These are phyloP conservation scores for Chaetomiaceae sp. DNA, from an alignment of 2,329 filamentous ascomycete species.

Conservation along the genomic window DNA sequence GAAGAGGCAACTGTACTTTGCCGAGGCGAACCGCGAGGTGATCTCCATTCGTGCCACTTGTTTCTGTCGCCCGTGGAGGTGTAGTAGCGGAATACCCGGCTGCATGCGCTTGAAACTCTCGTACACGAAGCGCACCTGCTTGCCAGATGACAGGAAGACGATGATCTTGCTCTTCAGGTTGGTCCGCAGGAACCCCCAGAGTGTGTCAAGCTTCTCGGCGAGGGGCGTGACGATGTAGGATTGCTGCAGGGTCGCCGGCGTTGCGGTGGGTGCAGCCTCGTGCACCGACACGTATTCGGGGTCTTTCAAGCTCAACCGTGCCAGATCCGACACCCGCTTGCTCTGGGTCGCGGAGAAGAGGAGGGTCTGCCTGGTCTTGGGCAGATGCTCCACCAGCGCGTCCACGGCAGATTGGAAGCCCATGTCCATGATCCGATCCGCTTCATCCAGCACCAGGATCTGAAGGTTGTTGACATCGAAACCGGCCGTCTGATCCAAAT, in stretches of 20 bases:
- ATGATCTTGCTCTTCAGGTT: conserved; percentile 93
- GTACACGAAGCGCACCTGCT: conserved; percentile 94
- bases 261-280: conserved; percentile 73
- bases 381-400: conserved; percentile 87
- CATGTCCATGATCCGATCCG: conserved; percentile 96
- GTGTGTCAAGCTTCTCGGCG: conserved; percentile 81
- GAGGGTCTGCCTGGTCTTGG: conserved; percentile 79
- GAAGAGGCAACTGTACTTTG: conserved; percentile 84
- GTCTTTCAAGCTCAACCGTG: conserved; percentile 78
- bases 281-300: conserved; percentile 96
- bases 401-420: conserved; percentile 89
- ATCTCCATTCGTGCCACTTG: conserved; percentile 85
- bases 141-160: conserved; percentile 91
- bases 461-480: conserved; percentile 89
- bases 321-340: conserved; percentile 87
- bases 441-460: conserved; percentile 91
- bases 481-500: conserved; percentile 87
- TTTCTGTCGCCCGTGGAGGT: conserved; percentile 91
- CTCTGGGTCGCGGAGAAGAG: conserved; percentile 97
- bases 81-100: conserved; percentile 86
- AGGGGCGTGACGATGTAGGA: conserved; percentile 86
- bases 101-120: conserved; percentile 90
- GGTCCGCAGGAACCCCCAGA: conserved; percentile 88
- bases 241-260: conserved; percentile 79
- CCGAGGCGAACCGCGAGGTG: conserved; percentile 72